Percentiles rank a stretch among this genome's conserved stretches.
Conservation (phyloP, 257 asterid genomes). For the Leonotis leonurus region DNA sequence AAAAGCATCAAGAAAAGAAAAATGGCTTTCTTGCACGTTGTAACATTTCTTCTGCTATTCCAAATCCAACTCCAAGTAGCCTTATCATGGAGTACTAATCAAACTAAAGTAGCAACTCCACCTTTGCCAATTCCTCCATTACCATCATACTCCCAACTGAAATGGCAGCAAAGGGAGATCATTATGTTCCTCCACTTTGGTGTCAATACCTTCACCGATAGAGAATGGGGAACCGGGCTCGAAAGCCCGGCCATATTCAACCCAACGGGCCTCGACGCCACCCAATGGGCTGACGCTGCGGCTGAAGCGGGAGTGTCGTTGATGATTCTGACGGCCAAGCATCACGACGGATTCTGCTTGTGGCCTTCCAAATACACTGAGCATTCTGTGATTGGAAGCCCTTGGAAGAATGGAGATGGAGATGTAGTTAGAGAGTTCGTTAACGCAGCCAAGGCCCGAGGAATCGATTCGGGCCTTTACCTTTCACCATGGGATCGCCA, state of each 20-base stretch:
- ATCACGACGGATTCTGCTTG: slow-evolving; percentile 92
- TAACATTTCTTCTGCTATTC: slow-evolving; percentile 14
- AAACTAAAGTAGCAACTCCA: slow-evolving; percentile 37
- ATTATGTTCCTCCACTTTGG: slow-evolving; percentile 89
- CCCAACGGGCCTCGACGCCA: slow-evolving; percentile 51
- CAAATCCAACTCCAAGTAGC: too few relatives aligned
- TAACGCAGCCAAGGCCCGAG: slow-evolving; percentile 52
- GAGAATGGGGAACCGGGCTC: slow-evolving; percentile 86
- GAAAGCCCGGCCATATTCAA: slow-evolving; percentile 65
- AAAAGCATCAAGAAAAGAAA: not conserved
- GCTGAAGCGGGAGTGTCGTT: slow-evolving; percentile 59
- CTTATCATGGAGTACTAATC: slow-evolving; percentile 7
- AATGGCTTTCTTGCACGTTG: slow-evolving; percentile 19
- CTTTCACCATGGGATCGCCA: slow-evolving; percentile 98
- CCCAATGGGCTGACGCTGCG: slow-evolving; percentile 77
- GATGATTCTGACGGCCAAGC: slow-evolving; percentile 81
- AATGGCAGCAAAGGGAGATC: slow-evolving; percentile 93
- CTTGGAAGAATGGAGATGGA: slow-evolving; percentile 69
- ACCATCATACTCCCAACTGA: slow-evolving; percentile 65
- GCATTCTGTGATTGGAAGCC: slow-evolving; percentile 72
- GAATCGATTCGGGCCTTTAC: slow-evolving; percentile 66
- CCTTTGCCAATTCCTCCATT: slow-evolving; percentile 85
- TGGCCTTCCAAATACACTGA: slow-evolving; percentile 90
- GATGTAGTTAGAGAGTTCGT: slow-evolving; percentile 66
- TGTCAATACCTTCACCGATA: slow-evolving; percentile 76